Conservation (phyloP, 495 filamentous ascomycete genomes). For the Hapsidospora chrysogenum region DNA sequence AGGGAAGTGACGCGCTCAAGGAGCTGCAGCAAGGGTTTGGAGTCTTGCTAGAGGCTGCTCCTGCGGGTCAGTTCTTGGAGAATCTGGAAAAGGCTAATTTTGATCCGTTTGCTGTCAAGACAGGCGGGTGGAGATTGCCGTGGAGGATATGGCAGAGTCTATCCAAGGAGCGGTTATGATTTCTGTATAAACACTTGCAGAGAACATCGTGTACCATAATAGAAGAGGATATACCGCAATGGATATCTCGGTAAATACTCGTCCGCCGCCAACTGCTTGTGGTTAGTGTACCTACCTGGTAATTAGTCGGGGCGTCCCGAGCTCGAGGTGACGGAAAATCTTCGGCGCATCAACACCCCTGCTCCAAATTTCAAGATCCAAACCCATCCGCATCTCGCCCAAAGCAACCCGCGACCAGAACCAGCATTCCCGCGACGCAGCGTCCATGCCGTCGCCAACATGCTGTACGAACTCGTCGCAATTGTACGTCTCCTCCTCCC, state of each 20-base stretch:
- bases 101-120: slow-evolving; percentile 44
- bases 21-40: slow-evolving; percentile 57
- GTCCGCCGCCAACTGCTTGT: no score
- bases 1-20: slow-evolving; percentile 8
- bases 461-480: slow-evolving; percentile 97
- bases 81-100: slow-evolving; percentile 66
- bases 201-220: background rate
- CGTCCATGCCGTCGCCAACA: slow-evolving; percentile 20
- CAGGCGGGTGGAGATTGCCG: slow-evolving; percentile 73
- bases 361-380: slow-evolving; percentile 4
- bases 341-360: background rate
- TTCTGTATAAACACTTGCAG: background rate
- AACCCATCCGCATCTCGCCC: background rate
- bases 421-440: no score
- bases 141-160: slow-evolving; percentile 69
- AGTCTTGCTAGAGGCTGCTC: slow-evolving; percentile 62
- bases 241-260: no score
- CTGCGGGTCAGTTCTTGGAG: slow-evolving; percentile 62
- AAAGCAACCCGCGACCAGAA: background rate
- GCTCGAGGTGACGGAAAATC: background rate
- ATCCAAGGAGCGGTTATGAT: slow-evolving; percentile 13
- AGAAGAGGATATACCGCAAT: no score
- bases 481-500: slow-evolving; percentile 76
- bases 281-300: no score
- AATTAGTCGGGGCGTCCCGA: no score